Evolutionary conservation across 169 alveolate species (phyloP).

Genomic region (Plasmodium ovale): DNA sequence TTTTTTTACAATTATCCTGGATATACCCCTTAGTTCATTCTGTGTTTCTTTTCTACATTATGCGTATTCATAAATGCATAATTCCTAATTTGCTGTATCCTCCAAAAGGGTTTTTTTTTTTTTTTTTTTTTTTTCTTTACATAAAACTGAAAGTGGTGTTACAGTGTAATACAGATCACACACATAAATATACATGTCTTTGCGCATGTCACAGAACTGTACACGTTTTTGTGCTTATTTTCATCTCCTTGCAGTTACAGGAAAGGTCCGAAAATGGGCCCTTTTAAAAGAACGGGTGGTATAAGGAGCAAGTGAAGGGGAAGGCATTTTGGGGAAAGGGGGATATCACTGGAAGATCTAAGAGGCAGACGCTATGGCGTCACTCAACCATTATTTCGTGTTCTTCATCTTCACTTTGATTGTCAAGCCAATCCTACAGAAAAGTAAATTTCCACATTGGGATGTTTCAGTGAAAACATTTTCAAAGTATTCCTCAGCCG

Average conservation of each 20-base stretch:
- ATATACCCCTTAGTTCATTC: neutral
- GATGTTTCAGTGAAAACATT: too few relatives aligned
- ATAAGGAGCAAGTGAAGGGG: neutral
- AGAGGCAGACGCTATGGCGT: neutral
- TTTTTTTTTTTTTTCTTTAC: neutral
- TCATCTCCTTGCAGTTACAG: slow-evolving; percentile 41
- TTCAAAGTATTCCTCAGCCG: too few relatives aligned
- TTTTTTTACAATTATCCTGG: too few relatives aligned
- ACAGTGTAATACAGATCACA: too few relatives aligned
- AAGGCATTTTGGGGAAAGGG: too few relatives aligned
- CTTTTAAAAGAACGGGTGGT: slow-evolving; percentile 22
- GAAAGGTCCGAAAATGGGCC: slow-evolving; percentile 76
- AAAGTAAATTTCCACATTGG: neutral
- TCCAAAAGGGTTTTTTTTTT: too few relatives aligned
- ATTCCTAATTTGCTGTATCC: too few relatives aligned
- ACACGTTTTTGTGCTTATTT: too few relatives aligned
- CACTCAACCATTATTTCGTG: slow-evolving; percentile 74
- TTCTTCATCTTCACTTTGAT: slow-evolving; percentile 78
- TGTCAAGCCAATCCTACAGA: slow-evolving; percentile 75
- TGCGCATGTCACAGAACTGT: too few relatives aligned
- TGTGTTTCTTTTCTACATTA: neutral
- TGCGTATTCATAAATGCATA: too few relatives aligned
- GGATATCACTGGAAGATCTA: neutral
- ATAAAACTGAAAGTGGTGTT: too few relatives aligned
- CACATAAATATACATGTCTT: neutral